phyloP scores from a whole-genome alignment of 2,329 filamentous ascomycete species.

The Fusarium sambucinum region DNA sequence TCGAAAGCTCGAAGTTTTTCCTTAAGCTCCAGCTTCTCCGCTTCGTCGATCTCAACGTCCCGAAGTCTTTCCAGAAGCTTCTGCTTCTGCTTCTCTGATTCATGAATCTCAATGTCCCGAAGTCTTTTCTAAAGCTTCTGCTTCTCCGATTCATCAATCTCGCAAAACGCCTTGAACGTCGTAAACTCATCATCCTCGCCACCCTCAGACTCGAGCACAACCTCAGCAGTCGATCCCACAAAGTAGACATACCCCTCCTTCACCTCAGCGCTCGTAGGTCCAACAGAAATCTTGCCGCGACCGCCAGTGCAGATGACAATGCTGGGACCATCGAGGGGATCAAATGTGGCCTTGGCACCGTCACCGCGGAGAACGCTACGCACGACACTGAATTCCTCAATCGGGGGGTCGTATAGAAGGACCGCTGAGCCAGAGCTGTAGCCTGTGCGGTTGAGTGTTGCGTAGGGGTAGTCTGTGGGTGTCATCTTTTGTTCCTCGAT shows the following conservation, averaged over 20 bases:
- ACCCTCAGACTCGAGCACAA: constrained; percentile 77
- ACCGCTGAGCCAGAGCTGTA: constrained; percentile 82
- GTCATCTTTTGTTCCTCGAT: constrained; percentile 95
- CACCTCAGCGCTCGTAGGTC: constrained; percentile 80
- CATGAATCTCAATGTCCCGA: constrained; percentile 83
- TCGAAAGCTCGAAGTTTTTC: neutral
- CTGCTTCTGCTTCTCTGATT: constrained; percentile 50
- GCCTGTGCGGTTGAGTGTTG: constrained; percentile 80
- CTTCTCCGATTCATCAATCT: constrained; percentile 69
- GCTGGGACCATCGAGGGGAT: constrained; percentile 87
- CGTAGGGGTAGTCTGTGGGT: constrained; percentile 87
- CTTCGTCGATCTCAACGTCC: constrained; percentile 76
- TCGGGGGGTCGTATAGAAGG: constrained; percentile 91
- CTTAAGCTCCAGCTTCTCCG: constrained; percentile 46
- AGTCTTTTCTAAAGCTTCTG: constrained; percentile 44
- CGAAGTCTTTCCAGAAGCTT: too few species aligned
- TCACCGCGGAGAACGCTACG: constrained; percentile 78
- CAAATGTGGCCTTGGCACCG: constrained; percentile 88
- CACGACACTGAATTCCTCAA: constrained; percentile 94
- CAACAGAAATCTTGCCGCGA: constrained; percentile 85
- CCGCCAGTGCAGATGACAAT: constrained; percentile 92
- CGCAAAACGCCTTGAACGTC: constrained; percentile 94
- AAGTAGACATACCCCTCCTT: constrained; percentile 82
- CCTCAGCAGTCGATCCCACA: constrained; percentile 88
- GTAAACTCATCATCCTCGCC: constrained; percentile 77